phyloP scores from a whole-genome alignment of 148 eudicot species.

The Rhododendron griersonianum region DNA sequence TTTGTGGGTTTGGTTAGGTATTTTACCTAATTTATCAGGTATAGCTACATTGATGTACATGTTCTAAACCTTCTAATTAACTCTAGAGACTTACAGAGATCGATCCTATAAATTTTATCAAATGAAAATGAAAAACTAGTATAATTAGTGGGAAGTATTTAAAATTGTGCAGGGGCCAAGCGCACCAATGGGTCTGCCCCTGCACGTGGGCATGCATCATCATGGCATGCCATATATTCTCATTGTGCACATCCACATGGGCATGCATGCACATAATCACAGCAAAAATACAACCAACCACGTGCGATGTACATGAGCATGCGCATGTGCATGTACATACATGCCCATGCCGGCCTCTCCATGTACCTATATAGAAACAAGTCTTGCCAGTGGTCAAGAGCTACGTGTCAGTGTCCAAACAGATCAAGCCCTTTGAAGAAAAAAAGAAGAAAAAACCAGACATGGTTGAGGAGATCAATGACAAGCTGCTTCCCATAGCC shows the following conservation, averaged over 20 bases:
- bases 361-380: not conserved
- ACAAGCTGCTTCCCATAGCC: constrained; percentile 48
- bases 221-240: not conserved
- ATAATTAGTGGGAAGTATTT: too few relatives aligned
- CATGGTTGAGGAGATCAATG: constrained; percentile 39
- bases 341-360: not conserved
- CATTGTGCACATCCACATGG: not conserved
- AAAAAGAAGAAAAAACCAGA: not conserved
- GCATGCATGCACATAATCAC: not conserved
- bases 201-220: not conserved
- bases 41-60: too few relatives aligned
- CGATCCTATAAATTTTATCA: not conserved
- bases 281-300: not conserved
- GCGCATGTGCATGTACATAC: not conserved
- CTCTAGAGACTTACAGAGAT: not conserved
- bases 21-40: too few relatives aligned
- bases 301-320: not conserved
- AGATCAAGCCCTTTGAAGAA: not conserved
- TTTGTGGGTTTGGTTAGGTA: too few relatives aligned
- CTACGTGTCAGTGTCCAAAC: constrained; percentile 1
- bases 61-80: too few relatives aligned
- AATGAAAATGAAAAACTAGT: not conserved
- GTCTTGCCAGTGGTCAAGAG: not conserved
- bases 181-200: not conserved
- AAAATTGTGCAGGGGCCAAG: too few relatives aligned